Evolutionary conservation across 495 filamentous ascomycete species (phyloP).

Genomic region (Penicillium flavigenum): DNA sequence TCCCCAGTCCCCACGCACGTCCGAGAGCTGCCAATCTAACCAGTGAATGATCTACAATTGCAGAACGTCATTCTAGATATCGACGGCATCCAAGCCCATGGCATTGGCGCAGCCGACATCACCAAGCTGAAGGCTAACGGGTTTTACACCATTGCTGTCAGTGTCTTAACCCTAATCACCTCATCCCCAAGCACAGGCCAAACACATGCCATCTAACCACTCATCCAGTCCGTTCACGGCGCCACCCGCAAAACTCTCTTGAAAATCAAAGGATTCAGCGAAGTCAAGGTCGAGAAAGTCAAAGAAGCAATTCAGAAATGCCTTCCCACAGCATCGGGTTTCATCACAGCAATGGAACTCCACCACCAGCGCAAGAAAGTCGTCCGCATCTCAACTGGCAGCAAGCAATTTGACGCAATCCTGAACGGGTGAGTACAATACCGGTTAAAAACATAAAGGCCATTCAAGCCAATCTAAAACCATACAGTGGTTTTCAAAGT

Average conservation of each 20-base stretch:
- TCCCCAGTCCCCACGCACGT: background rate
- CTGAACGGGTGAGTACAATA: slow-evolving; percentile 56
- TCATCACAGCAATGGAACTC: slow-evolving; percentile 74
- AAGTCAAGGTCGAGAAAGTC: slow-evolving; percentile 78
- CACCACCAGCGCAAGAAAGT: slow-evolving; percentile 66
- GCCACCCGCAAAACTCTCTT: slow-evolving; percentile 64
- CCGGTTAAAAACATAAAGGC: too few species aligned
- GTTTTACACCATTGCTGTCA: slow-evolving; percentile 69
- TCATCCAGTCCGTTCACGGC: slow-evolving; percentile 58
- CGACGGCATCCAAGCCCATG: slow-evolving; percentile 71
- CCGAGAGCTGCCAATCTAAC: background rate
- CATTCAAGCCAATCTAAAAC: background rate
- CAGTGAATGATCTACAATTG: background rate
- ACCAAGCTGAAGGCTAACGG: slow-evolving; percentile 69
- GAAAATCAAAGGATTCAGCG: slow-evolving; percentile 79
- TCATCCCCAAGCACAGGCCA: background rate
- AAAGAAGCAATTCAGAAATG: slow-evolving; percentile 76
- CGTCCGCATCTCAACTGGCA: slow-evolving; percentile 69
- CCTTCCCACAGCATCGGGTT: slow-evolving; percentile 63
- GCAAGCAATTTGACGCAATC: slow-evolving; percentile 73
- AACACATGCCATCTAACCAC: slow-evolving; percentile 6
- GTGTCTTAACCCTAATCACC: background rate
- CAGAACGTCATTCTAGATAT: slow-evolving; percentile 69
- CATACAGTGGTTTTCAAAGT: slow-evolving; percentile 68
- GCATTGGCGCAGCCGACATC: slow-evolving; percentile 72